These are phyloP conservation scores for Macrotyloma uniflorum DNA, from an alignment of 306 rosid species.

Conservation along the genomic window DNA sequence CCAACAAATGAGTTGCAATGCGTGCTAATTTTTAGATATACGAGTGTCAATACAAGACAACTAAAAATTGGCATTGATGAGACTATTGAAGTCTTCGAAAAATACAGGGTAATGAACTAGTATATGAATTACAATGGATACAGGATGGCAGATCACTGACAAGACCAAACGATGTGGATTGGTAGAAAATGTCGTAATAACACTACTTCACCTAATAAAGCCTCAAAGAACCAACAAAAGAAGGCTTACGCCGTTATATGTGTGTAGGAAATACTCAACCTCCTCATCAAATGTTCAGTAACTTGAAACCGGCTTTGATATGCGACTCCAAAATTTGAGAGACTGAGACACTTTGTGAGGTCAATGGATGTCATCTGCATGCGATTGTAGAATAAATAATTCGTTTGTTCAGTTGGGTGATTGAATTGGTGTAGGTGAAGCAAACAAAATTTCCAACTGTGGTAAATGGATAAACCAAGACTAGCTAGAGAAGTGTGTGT, in stretches of 20 bases:
- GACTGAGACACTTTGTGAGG: neutral
- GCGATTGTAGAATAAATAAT: neutral
- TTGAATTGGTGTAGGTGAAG: neutral
- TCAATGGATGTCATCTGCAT: neutral
- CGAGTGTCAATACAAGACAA: too few relatives aligned
- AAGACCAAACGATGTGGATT: neutral
- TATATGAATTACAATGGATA: neutral
- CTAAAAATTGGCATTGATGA: too few relatives aligned
- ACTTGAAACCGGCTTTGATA: neutral
- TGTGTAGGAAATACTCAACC: neutral
- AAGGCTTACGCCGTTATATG: neutral
- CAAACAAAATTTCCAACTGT: neutral
- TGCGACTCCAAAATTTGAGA: too few relatives aligned
- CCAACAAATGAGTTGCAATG: too few relatives aligned
- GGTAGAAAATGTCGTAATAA: neutral
- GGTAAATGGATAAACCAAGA: neutral
- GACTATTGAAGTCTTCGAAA: too few relatives aligned
- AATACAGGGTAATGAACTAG: too few relatives aligned
- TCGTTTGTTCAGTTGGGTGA: neutral
- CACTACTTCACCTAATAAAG: neutral
- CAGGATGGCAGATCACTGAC: neutral
- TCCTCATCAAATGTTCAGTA: neutral
- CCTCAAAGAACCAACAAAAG: neutral
- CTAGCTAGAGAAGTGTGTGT: neutral
- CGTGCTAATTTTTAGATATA: too few relatives aligned